Base-by-base conservation (phyloP, 2,329 filamentous ascomycete species). In the Alternaria brassicae region DNA sequence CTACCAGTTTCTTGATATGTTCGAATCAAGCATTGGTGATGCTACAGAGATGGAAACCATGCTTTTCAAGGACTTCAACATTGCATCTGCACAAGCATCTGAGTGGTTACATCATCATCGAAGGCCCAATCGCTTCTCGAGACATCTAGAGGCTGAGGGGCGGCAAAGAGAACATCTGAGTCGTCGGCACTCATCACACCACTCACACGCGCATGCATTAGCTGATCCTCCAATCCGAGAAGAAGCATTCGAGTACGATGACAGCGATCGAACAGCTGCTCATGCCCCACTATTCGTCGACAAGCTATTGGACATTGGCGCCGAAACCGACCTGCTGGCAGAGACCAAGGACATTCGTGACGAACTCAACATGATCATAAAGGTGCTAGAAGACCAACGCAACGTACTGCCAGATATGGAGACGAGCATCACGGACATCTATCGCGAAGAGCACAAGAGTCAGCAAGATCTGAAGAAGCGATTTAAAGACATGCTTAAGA, bases 291-390 rank as follows among this genome's bases (percentile, higher is more conserved):
- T 82, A 32, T 83, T 86, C 55, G 80, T 84, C n/a, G 84, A 87
- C 65, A 81, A 81, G 4, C 75, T 88, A 4, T 80, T 87, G 1
- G 85, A 88, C 53, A 89, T 89, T 50, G 83, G 84, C 37, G 78
- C 81, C 4, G 87, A 89, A 69, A 89, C 86, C 0, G 81, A 85
- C 49, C 79, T 89, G 0, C 79, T 90, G 0, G 82, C 85, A 0
- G 87, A 90, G 66, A 86, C 85, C 45, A 89, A 89, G 69, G 88
- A 90, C 67, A 89, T 90, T 53, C 83, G 86, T 19, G 88, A 90
- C 66, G 87, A 90, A 73, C 81, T 90, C 19, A 86, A 86, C 67
- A 89, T 89, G 77, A 84, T 90, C 28, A 73, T 72, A 4, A 83
- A 82, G 53, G 80, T 87, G 0, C 74, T 86, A 1, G 79, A 82